Percentiles rank a stretch among this genome's conserved stretches.
Conservation (phyloP, 441 rosid species). For the Adansonia rubrostipa region DNA sequence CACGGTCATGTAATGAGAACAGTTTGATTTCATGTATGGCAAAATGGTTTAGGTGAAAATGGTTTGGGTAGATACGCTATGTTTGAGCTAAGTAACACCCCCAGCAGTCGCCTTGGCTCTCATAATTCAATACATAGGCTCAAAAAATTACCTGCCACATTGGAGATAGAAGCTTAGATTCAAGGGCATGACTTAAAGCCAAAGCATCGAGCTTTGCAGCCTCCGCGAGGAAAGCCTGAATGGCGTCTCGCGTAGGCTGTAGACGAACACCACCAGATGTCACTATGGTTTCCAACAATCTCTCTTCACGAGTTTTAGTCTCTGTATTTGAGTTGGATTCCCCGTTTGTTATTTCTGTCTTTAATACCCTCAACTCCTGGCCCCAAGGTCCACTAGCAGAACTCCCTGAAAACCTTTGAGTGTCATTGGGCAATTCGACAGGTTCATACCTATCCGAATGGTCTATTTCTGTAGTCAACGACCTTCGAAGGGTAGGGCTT, state of each 20-base stretch:
- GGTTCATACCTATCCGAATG: slow-evolving; percentile 78
- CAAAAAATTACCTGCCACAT: slow-evolving; percentile 79
- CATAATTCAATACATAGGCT: slow-evolving; percentile 11
- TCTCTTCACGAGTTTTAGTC: slow-evolving; percentile 86
- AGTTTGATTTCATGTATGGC: not conserved
- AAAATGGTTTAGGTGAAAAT: not conserved
- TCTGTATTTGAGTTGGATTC: slow-evolving; percentile 59
- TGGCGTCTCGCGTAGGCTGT: slow-evolving; percentile 94
- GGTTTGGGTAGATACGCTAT: not conserved
- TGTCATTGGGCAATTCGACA: slow-evolving; percentile 55
- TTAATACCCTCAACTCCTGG: slow-evolving; percentile 46
- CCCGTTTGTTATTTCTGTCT: slow-evolving; percentile 45
- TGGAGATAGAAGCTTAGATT: slow-evolving; percentile 83
- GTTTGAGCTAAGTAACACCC: not conserved
- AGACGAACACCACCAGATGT: slow-evolving; percentile 94
- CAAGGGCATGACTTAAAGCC: slow-evolving; percentile 80
- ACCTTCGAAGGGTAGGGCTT: slow-evolving; percentile 85
- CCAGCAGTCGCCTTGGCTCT: not conserved
- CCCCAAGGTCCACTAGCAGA: slow-evolving; percentile 70
- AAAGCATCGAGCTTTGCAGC: slow-evolving; percentile 84
- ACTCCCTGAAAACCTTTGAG: slow-evolving; percentile 48
- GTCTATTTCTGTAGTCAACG: slow-evolving; percentile 78
- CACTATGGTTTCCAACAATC: slow-evolving; percentile 88
- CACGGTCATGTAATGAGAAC: slow-evolving; percentile 14
- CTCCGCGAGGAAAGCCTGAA: slow-evolving; percentile 82